Percentiles rank a stretch among this genome's conserved stretches.
Evolutionary conservation across 164 flowering plant species (phyloP).

Genomic region (Umbilicus rupestris): DNA sequence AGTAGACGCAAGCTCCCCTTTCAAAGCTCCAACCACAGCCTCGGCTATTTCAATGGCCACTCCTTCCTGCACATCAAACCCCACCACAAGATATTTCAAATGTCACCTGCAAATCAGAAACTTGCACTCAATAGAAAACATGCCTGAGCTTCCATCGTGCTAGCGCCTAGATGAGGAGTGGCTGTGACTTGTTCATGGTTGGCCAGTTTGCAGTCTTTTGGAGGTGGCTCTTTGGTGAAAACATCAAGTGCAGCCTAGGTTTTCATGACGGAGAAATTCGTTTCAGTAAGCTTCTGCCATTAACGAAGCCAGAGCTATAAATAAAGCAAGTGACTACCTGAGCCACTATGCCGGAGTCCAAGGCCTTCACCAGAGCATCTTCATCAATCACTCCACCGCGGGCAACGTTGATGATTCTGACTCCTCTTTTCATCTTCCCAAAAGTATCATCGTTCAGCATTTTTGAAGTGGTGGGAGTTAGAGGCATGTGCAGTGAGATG

Average conservation of each 20-base stretch:
- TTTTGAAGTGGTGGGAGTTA: conserved; percentile 70
- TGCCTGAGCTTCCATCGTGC: conserved; percentile 83
- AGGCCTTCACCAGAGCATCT: conserved; percentile 69
- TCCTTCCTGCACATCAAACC: conserved; percentile 35
- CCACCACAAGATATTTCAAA: background rate
- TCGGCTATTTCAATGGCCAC: conserved; percentile 60
- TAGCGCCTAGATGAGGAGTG: conserved; percentile 91
- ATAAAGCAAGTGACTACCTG: conserved; percentile 38
- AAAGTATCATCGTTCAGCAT: conserved; percentile 70
- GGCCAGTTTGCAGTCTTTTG: conserved; percentile 51
- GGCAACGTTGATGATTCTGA: conserved; percentile 74
- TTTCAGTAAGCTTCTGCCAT: no score
- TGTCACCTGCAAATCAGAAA: no score
- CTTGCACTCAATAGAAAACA: background rate
- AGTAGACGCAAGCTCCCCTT: conserved; percentile 58
- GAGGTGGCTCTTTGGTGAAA: conserved; percentile 72
- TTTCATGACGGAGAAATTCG: background rate
- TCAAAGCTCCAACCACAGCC: conserved; percentile 57
- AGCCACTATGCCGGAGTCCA: conserved; percentile 72
- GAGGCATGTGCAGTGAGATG: conserved; percentile 84
- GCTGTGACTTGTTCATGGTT: conserved; percentile 65
- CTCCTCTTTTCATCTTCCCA: conserved; percentile 82
- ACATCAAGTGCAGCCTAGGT: conserved; percentile 95
- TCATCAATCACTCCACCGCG: conserved; percentile 92
- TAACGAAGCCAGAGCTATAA: no score